These are phyloP conservation scores for Pseudogymnoascus sp. DNA, from an alignment of 2,329 filamentous ascomycete genomes.

Conservation along the genomic window DNA sequence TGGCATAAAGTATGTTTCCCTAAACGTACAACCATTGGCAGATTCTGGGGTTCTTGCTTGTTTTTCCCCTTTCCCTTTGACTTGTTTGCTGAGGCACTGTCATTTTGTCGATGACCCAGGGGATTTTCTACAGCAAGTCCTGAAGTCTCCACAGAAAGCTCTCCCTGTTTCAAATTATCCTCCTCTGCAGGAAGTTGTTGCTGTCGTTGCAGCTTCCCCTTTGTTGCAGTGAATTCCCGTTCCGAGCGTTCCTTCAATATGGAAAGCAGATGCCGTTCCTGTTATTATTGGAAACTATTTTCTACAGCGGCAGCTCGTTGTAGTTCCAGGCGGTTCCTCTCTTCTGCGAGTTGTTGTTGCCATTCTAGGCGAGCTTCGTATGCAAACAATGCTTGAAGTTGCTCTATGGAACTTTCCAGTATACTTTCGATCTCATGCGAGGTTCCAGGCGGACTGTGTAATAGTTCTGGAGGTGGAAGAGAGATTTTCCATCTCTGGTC, in stretches of 20 bases:
- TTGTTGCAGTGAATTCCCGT: not conserved
- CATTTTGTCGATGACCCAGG: not conserved
- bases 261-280: not conserved
- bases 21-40: not conserved
- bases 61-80: not conserved
- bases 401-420: not conserved
- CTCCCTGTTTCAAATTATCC: too few relatives aligned
- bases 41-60: not conserved
- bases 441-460: not conserved
- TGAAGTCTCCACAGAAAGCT: too few relatives aligned
- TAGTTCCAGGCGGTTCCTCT: not conserved
- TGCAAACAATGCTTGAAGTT: not conserved
- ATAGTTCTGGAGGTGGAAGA: not conserved
- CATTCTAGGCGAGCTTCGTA: not conserved
- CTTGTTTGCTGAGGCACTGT: not conserved
- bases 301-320: not conserved
- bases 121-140: not conserved
- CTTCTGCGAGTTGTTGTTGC: not conserved
- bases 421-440: not conserved
- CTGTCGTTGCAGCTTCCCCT: not conserved
- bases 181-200: not conserved
- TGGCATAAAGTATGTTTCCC: not conserved
- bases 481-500: not conserved
- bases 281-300: not conserved
- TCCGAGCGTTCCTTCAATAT: not conserved